A percentile compares a stretch with the other conserved stretches of the same genome.
These are phyloP conservation scores for Phyllosticta paracitricarpa DNA, from an alignment of 2,329 filamentous ascomycete genomes.

Conservation along the genomic window DNA sequence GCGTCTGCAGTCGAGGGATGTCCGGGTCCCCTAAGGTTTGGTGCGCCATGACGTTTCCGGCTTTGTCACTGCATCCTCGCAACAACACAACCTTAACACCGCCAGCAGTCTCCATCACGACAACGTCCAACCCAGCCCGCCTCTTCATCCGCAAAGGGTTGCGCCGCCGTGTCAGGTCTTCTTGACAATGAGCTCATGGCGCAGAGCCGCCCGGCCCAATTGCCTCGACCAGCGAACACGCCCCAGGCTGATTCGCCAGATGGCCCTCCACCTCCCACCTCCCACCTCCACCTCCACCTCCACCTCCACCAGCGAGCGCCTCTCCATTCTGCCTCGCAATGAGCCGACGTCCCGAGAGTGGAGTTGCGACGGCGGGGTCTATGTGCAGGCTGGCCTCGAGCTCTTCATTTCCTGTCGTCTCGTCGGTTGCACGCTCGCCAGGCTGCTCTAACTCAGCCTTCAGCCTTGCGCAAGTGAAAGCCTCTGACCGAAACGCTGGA, in stretches of 20 bases:
- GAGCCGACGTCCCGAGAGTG: neutral
- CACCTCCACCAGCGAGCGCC: too few species aligned
- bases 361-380: neutral
- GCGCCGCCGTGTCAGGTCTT: neutral
- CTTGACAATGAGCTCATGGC: neutral
- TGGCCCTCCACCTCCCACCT: neutral
- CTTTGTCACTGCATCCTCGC: too few species aligned
- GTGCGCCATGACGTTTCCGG: too few species aligned
- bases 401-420: neutral
- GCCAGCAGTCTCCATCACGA: neutral
- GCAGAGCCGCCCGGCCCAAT: neutral
- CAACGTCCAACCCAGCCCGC: neutral
- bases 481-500: neutral
- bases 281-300: too few species aligned
- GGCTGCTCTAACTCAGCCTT: neutral
- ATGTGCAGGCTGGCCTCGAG: neutral
- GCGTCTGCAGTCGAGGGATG: too few species aligned
- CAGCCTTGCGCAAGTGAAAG: neutral
- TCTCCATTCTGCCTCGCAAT: neutral
- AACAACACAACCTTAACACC: neutral
- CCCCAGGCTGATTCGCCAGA: neutral
- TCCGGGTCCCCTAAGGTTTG: neutral
- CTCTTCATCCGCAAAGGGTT: neutral
- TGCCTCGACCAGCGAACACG: neutral
- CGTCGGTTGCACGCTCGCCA: neutral